A percentile compares a stretch with the other conserved stretches of the same genome.
phyloP scores from a whole-genome alignment of 139 green algal species.

The Chlorella ohadii region DNA sequence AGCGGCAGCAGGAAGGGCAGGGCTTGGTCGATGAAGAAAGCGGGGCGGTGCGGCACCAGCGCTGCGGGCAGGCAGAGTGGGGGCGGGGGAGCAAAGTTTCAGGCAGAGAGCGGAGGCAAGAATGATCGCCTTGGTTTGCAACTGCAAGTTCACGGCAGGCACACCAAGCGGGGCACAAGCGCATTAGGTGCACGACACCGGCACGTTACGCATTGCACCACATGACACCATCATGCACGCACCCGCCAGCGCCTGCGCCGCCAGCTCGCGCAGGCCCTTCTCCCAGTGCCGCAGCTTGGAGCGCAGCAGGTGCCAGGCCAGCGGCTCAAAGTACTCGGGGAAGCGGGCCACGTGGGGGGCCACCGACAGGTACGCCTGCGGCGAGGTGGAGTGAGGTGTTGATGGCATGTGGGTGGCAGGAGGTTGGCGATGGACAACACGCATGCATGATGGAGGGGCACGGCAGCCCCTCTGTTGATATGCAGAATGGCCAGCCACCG shows the following conservation, averaged over 20 bases:
- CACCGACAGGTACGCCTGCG: conserved; percentile 75
- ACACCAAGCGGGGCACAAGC: too few relatives aligned
- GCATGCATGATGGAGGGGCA: neutral
- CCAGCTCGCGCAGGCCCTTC: conserved; percentile 76
- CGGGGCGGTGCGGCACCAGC: conserved; percentile 63
- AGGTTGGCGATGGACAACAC: neutral
- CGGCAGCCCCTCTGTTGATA: neutral
- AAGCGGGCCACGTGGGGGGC: conserved; percentile 65
- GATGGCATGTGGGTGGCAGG: neutral
- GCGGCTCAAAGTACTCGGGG: conserved; percentile 60
- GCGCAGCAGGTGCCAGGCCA: conserved; percentile 84
- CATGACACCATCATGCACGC: neutral
- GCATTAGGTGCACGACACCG: neutral
- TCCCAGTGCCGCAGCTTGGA: conserved; percentile 95
- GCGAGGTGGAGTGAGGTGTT: neutral
- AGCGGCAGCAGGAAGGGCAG: conserved; percentile 66
- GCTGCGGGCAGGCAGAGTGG: conserved; percentile 33
- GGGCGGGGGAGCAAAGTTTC: neutral
- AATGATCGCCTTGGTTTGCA: too few relatives aligned
- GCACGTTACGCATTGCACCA: neutral
- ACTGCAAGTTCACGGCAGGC: too few relatives aligned
- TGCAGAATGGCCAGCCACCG: too few relatives aligned
- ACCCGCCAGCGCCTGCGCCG: conserved; percentile 73
- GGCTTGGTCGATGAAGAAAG: conserved; percentile 38
- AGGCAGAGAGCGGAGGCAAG: too few relatives aligned